Percentiles rank a stretch among this genome's conserved stretches.
Conservation (phyloP, 805 yeast genomes). For the Zygotorulaspora florentina region DNA sequence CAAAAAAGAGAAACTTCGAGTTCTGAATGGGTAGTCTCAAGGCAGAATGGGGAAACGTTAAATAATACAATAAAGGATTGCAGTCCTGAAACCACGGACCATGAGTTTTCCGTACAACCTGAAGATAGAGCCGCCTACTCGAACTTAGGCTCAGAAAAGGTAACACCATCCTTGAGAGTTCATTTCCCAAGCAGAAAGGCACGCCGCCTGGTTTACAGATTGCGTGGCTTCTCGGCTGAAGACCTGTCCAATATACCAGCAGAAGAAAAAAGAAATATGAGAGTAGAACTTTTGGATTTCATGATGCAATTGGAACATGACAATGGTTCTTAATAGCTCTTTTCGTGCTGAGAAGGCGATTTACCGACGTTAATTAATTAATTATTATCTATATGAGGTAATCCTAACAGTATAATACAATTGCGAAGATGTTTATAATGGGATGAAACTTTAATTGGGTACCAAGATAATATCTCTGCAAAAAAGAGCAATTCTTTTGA, state of each 20-base stretch:
- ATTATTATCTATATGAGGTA: too few relatives aligned
- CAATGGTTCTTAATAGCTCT: neutral
- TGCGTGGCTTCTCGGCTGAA: slow-evolving; percentile 15
- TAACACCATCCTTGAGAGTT: slow-evolving; percentile 13
- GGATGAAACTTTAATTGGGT: slow-evolving; percentile 23
- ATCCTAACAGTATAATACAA: neutral
- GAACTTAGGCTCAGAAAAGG: slow-evolving; percentile 4
- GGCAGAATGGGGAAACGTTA: neutral
- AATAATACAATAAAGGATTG: neutral
- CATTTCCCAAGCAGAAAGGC: slow-evolving; percentile 22
- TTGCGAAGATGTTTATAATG: neutral
- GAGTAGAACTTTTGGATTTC: slow-evolving; percentile 25
- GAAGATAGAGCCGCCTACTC: slow-evolving; percentile 1
- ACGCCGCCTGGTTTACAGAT: slow-evolving; percentile 17
- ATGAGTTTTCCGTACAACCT: neutral
- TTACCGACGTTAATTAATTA: neutral
- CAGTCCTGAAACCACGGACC: neutral
- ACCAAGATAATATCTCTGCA: slow-evolving; percentile 55
- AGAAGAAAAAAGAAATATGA: slow-evolving; percentile 24
- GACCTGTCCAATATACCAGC: slow-evolving; percentile 15
- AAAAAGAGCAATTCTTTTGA: slow-evolving; percentile 51
- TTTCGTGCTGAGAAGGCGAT: neutral
- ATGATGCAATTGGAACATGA: slow-evolving; percentile 25
- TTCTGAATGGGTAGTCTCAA: too few relatives aligned
- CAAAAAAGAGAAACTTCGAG: neutral